A percentile compares a stretch with the other conserved stretches of the same genome.
Evolutionary conservation across 371 early-diverging fungal species (phyloP).

Genomic region (Synchytrium microbalum): DNA sequence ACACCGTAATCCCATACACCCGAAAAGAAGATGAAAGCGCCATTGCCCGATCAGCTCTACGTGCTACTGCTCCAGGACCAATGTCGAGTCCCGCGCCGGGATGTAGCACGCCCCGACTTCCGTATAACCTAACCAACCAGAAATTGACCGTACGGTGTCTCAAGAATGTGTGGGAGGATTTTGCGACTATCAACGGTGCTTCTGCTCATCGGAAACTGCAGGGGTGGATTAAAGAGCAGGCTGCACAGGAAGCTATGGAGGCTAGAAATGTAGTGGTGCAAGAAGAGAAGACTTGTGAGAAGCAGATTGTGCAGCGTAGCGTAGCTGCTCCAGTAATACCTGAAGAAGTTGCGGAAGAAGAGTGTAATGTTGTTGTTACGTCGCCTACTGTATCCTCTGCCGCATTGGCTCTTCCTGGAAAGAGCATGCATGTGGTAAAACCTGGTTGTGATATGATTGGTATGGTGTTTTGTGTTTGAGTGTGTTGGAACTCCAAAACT

Average conservation of each 20-base stretch:
- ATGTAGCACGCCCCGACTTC: too few species aligned
- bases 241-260: not conserved
- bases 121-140: too few species aligned
- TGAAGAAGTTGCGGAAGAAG: not conserved
- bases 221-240: not conserved
- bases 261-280: not conserved
- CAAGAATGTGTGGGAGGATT: not conserved
- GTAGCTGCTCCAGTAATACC: not conserved
- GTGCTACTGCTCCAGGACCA: too few species aligned
- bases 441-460: not conserved
- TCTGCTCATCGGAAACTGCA: not conserved
- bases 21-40: too few species aligned
- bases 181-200: not conserved
- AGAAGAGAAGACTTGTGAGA: not conserved
- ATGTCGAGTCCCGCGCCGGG: too few species aligned
- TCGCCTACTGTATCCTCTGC: not conserved
- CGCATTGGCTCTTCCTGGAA: not conserved
- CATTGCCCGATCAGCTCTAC: too few species aligned
- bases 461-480: not conserved
- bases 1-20: too few species aligned
- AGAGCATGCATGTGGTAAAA: conserved; percentile 1
- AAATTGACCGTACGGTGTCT: not conserved
- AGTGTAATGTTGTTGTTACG: too few species aligned
- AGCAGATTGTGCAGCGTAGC: too few species aligned
- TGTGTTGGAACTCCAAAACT: not conserved